phyloP scores from a whole-genome alignment of 768 basidiomycete species.

The Dentipellis fragilis region DNA sequence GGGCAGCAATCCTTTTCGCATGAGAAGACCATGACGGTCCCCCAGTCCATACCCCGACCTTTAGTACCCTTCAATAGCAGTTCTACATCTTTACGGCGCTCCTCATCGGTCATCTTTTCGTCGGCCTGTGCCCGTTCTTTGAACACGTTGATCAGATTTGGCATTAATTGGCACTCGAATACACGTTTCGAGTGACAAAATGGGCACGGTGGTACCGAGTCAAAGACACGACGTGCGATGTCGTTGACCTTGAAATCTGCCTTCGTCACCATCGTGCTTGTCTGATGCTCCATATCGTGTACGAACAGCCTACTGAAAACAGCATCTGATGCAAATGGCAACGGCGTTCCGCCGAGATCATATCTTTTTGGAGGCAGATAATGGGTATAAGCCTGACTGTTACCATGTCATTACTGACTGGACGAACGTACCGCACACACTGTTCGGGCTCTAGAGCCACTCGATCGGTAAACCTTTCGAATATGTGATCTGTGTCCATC shows the following conservation, averaged over 20 bases:
- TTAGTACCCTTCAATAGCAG: conserved; percentile 39
- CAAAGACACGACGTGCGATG: conserved; percentile 41
- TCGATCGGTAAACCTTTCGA: conserved; percentile 74
- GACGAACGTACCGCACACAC: conserved; percentile 63
- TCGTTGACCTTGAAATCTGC: conserved; percentile 47
- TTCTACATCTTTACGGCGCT: conserved; percentile 55
- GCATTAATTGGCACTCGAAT: conserved; percentile 94
- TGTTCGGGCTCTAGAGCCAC: conserved; percentile 68
- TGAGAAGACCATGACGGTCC: conserved; percentile 82
- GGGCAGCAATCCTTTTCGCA: conserved; percentile 73
- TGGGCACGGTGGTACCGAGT: conserved; percentile 55
- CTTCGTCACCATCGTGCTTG: conserved; percentile 45
- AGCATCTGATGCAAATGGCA: conserved; percentile 76
- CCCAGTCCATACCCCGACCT: conserved; percentile 84
- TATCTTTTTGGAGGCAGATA: conserved; percentile 41
- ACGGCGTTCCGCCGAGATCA: conserved; percentile 74
- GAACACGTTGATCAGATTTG: conserved; percentile 80
- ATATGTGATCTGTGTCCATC: conserved; percentile 70
- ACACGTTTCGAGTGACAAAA: conserved; percentile 56
- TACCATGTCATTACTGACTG: background rate
- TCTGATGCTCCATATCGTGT: conserved; percentile 26
- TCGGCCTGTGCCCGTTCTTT: conserved; percentile 19
- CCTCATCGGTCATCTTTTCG: conserved; percentile 47
- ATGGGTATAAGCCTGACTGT: background rate
- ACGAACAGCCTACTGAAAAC: conserved; percentile 73